Evolutionary conservation across 225 moss, liverwort and hornwort species (phyloP), one percentile per base, ranked within the genome.

Genomic region (Lunularia cruciata): DNA sequence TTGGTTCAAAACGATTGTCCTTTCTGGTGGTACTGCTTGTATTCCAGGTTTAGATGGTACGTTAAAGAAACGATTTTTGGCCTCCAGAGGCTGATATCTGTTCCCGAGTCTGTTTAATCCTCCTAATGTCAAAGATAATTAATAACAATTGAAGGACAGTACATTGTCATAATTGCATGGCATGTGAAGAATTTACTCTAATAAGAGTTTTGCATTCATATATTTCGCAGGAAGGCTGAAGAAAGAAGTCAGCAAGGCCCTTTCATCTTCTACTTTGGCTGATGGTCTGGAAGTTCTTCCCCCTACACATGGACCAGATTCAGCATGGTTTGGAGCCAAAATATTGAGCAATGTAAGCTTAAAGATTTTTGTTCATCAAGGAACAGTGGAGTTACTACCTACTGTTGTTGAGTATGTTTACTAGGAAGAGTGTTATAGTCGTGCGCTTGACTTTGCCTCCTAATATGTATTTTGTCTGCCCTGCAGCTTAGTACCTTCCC

Each of bases 301-400:
- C 20, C 85, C 87, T 7, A 69, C 35, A 19, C 83, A 75, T 4
- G 87, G 85, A 60, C 85, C 77, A 30, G 76, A 83, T 72, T 80
- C 85, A 54, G 78, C 87, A 60, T 88, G 87, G 87, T 85, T 78
- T 75, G 87, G 87, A 47, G 87, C 85, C 18, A 85, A 81, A 71
- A 1, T 83, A 60, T 73, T 85, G 13, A 85, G 87, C 55, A 83
- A 72, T 54, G 85, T 88, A 76, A 61, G 68, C 27, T 62, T 33
- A 16, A 10, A 31, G 12, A 22, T 15, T 38, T 37, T 51, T 51
- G 10, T 25, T 15, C 6, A 25, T 68, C 52, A 40, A 13, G 38
- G 36, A 12, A 3, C 25, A 11, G n/a, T n/a, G n/a, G n/a, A 36
- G 60, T 3, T 23, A 40, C 27, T 39, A 4, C 36, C 42, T 51